Conservation (phyloP, 2,329 filamentous ascomycete species). For the Hirsutella minnesotensis region DNA sequence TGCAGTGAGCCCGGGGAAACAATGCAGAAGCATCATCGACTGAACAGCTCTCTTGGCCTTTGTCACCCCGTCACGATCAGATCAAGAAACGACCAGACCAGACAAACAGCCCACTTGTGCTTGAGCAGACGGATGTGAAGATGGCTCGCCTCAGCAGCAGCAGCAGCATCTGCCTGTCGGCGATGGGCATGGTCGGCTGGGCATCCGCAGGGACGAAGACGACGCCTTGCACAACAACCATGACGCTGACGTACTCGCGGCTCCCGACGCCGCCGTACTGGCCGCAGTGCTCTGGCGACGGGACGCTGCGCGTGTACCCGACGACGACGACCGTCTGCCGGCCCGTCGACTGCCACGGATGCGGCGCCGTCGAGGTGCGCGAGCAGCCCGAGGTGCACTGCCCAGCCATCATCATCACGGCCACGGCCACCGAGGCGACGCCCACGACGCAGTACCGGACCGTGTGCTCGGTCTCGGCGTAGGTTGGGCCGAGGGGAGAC, state of each 20-base stretch:
- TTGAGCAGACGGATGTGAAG: too few relatives aligned
- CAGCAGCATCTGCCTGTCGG: too few relatives aligned
- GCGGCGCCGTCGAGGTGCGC: constrained; percentile 12
- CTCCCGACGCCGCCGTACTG: constrained; percentile 17
- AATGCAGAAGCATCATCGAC: too few relatives aligned
- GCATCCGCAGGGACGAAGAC: too few relatives aligned
- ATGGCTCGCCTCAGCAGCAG: too few relatives aligned
- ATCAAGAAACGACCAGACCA: too few relatives aligned
- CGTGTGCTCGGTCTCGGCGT: constrained; percentile 12
- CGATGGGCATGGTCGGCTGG: too few relatives aligned
- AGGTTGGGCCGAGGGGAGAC: too few relatives aligned
- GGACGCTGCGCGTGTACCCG: constrained; percentile 14
- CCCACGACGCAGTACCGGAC: constrained; percentile 15
- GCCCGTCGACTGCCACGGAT: constrained; percentile 20
- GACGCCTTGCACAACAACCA: constrained; percentile 12
- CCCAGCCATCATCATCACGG: constrained; percentile 12
- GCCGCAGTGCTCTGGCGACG: constrained; percentile 12
- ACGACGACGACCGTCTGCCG: constrained; percentile 12
- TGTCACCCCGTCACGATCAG: too few relatives aligned
- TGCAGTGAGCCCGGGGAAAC: too few relatives aligned
- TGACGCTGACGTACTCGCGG: constrained; percentile 12
- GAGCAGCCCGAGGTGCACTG: constrained; percentile 12
- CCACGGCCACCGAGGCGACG: constrained; percentile 8
- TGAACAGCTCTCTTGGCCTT: too few relatives aligned
- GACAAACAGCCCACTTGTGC: too few relatives aligned